These are phyloP conservation scores for Zygosaccharomyces kombuchaensis DNA, from an alignment of 805 yeast species.

Conservation along the genomic window DNA sequence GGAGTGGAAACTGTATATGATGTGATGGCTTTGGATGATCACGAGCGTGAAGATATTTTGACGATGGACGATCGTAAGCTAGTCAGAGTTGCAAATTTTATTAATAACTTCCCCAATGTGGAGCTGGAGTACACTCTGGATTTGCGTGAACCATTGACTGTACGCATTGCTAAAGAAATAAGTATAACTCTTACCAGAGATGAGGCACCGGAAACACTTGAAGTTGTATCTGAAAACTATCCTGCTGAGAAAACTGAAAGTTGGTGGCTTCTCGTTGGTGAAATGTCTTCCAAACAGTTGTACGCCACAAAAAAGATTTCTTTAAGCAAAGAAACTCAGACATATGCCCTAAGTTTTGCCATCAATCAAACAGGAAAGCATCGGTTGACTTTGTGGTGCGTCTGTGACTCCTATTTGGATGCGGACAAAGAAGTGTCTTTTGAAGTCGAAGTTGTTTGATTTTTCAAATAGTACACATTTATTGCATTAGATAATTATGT, in stretches of 20 bases:
- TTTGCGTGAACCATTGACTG: conserved; percentile 38
- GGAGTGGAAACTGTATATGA: conserved; percentile 73
- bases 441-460: conserved; percentile 41
- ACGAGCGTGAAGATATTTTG: conserved; percentile 58
- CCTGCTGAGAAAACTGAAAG: conserved; percentile 52
- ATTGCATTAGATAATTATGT: neutral
- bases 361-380: conserved; percentile 61
- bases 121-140: conserved; percentile 59
- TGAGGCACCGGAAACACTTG: conserved; percentile 68
- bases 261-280: conserved; percentile 91
- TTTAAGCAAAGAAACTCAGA: conserved; percentile 49
- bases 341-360: conserved; percentile 49
- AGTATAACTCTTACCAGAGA: conserved; percentile 56
- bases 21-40: conserved; percentile 70
- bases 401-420: conserved; percentile 89
- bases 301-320: conserved; percentile 68
- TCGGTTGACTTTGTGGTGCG: conserved; percentile 68
- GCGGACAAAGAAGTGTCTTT: conserved; percentile 78
- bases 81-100: conserved; percentile 74
- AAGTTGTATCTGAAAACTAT: conserved; percentile 54
- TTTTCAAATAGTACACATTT: neutral
- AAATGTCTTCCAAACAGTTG: conserved; percentile 51
- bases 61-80: conserved; percentile 49
- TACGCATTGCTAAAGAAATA: conserved; percentile 47
- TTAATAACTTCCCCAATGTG: conserved; percentile 83